These are phyloP conservation scores for Thalassiosira livingstoniorum DNA, from an alignment of 352 stramenopile species.

Conservation along the genomic window DNA sequence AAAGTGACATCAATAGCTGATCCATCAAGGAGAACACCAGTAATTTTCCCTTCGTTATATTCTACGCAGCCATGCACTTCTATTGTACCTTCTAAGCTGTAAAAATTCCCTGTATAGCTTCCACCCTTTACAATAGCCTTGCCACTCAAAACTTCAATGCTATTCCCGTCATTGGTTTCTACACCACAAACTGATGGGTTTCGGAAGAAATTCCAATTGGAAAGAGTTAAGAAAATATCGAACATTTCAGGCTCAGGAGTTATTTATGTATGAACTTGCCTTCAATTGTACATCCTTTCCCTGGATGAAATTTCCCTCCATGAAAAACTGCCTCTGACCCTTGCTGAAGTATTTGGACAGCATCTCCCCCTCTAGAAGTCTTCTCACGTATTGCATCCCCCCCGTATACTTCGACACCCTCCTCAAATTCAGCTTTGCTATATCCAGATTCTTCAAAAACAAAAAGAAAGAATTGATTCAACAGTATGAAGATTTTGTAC, in stretches of 20 bases:
- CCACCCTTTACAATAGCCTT: conserved; percentile 41
- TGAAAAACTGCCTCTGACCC: conserved; percentile 31
- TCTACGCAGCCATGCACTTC: conserved; percentile 49
- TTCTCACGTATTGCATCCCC: conserved; percentile 33
- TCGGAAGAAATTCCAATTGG: no score
- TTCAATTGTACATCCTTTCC: conserved; percentile 26
- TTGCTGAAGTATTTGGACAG: conserved; percentile 38
- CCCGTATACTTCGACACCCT: conserved; percentile 33
- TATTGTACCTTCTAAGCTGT: conserved; percentile 27
- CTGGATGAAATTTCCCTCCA: conserved; percentile 33
- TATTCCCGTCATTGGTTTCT: conserved; percentile 22
- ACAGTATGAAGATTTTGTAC: no score
- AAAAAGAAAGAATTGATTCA: no score
- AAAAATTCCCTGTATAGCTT: conserved; percentile 33
- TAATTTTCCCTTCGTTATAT: conserved; percentile 38
- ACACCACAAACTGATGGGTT: conserved; percentile 46
- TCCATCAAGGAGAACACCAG: conserved; percentile 37
- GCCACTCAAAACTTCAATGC: conserved; percentile 32
- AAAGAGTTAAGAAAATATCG: no score
- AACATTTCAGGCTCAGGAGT: no score
- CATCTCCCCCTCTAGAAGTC: conserved; percentile 42
- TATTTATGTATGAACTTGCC: no score
- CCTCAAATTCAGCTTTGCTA: conserved; percentile 38
- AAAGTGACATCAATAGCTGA: conserved; percentile 42
- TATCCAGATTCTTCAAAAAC: no score